A percentile compares a stretch with the other conserved stretches of the same genome.
Evolutionary conservation across 768 basidiomycete species (phyloP).

Genomic region (Russula emetica): DNA sequence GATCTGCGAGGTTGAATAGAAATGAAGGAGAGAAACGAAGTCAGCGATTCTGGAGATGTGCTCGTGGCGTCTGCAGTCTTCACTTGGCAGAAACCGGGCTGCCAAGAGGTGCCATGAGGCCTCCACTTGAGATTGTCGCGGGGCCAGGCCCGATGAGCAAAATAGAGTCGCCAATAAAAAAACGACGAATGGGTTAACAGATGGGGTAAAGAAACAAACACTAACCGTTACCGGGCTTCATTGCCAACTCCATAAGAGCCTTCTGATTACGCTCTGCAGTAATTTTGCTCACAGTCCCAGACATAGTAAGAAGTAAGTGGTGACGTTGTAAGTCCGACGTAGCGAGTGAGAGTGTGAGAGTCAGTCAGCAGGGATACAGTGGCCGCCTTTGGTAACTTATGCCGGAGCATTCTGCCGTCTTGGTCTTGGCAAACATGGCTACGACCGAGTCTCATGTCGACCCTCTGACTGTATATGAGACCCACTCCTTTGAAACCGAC

Average conservation of each 20-base stretch:
- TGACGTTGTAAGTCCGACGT: background rate
- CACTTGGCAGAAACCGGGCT: conserved; percentile 4
- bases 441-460: background rate
- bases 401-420: background rate
- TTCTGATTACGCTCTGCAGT: conserved; percentile 25
- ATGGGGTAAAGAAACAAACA: background rate
- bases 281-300: conserved; percentile 18
- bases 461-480: conserved; percentile 11
- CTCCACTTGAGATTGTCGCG: background rate
- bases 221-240: conserved; percentile 24
- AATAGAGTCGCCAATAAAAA: background rate
- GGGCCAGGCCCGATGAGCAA: background rate
- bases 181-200: background rate
- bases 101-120: background rate
- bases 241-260: conserved; percentile 23
- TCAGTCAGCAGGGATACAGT: too few species aligned
- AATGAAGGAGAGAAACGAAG: background rate
- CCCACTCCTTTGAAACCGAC: conserved; percentile 54
- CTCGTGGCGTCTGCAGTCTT: background rate
- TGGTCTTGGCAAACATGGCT: background rate
- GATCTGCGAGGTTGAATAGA: conserved; percentile 44
- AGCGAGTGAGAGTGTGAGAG: background rate
- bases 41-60: conserved; percentile 5
- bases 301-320: conserved; percentile 14
- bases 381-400: too few species aligned